Evolutionary conservation across 2,329 filamentous ascomycete species (phyloP), one percentile per base, ranked within the genome.

Genomic region (Fusarium duplospermum): DNA sequence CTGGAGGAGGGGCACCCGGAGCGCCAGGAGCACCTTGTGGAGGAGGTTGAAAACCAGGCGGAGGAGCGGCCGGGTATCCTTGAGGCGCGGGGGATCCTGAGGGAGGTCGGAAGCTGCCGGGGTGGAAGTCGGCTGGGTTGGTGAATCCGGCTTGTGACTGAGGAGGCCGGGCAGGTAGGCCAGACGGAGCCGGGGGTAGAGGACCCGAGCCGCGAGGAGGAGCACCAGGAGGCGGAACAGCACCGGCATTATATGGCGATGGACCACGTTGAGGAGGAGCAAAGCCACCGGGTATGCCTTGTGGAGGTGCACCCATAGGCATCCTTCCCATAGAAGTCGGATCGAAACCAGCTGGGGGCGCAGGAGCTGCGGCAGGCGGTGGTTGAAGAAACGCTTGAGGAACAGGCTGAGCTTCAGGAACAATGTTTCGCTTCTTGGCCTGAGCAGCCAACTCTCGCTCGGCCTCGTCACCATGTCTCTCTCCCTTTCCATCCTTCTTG

Each of bases 401-500:
- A 61, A 96, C 85, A 24, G 92, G 90, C 79, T 95, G 93, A 4
- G 92, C 89, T 74, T 95, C 93, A 38, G 95, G 93, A 62, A 94
- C 90, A 70, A 99, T 93, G 79, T 98, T 98, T 83, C 98, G 94
- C 81, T 95, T 96, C 85, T 96, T 96, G 66, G 95, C 96, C 84
- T 98, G 94, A 31, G 93, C 92, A 33, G 96, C 96, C 56, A 99
- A 90, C 86, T 94, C 93, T 80, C 96, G 89, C 85, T 99, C 96
- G 33, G 96, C 96, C 77, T 95, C 90, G 82, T 99, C 96, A 78
- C 96, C 96, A 81, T 99, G 96, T 67, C 96, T 89, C 85, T 98
- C 96, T 77, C 96, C 96, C 85, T 98, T 98, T 76, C 96, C 96
- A 80, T 99, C 96, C 85, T 98, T 98, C 88, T 99, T 99, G 89